These are phyloP conservation scores for Guyanaporus albipodus DNA, from an alignment of 768 basidiomycete genomes.

Conservation along the genomic window DNA sequence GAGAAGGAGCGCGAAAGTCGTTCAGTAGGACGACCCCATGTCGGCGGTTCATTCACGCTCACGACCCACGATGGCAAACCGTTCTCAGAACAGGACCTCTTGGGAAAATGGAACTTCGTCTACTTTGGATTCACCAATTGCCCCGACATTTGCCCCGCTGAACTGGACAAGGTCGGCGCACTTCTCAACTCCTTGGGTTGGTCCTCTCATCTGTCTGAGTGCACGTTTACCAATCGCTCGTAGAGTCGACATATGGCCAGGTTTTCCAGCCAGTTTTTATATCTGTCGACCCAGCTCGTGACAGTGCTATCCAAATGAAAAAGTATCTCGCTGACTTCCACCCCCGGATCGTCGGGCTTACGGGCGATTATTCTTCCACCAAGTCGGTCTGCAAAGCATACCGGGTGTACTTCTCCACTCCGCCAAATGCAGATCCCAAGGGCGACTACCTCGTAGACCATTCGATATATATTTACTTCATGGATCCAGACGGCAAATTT, in stretches of 20 bases:
- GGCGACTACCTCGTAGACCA: conserved; percentile 98
- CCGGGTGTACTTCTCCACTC: conserved; percentile 97
- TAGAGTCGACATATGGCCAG: conserved; percentile 66
- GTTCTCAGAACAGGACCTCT: conserved; percentile 80
- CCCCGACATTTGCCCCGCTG: conserved; percentile 97
- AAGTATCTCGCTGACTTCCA: conserved; percentile 85
- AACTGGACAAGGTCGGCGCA: conserved; percentile 89
- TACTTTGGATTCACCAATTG: conserved; percentile 99
- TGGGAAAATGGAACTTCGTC: conserved; percentile 87
- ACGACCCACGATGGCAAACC: conserved; percentile 58
- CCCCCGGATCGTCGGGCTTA: conserved; percentile 82
- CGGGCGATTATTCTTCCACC: conserved; percentile 78
- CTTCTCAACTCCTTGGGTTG: conserved; percentile 71
- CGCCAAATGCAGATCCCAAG: conserved; percentile 76
- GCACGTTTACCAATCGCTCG: conserved; percentile 6
- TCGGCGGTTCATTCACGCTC: conserved; percentile 89
- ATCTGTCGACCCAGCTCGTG: conserved; percentile 94
- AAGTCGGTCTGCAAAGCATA: conserved; percentile 93
- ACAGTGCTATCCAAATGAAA: conserved; percentile 57
- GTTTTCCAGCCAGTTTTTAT: conserved; percentile 90
- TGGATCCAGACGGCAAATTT: conserved; percentile 93
- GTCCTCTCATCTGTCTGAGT: conserved; percentile 18
- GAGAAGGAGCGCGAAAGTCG: conserved; percentile 72
- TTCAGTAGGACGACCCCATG: conserved; percentile 77
- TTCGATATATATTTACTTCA: conserved; percentile 96